Conservation (phyloP, 1,284 basidiomycete species). For the Apiotrichum montevideense region DNA sequence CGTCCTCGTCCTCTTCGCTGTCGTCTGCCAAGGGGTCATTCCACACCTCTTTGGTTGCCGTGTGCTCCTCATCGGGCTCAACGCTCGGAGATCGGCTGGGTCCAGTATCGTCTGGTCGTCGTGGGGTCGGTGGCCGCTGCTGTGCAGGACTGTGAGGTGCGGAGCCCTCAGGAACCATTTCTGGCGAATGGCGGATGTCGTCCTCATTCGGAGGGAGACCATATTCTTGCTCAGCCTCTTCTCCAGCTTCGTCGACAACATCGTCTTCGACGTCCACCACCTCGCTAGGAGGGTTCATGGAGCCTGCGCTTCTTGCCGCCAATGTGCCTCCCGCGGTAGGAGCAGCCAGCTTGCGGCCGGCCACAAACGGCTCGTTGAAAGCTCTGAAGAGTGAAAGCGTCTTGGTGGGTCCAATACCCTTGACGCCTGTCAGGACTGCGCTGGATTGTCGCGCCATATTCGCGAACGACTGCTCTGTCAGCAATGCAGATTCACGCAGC, state of each 20-base stretch:
- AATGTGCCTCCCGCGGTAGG: too few relatives aligned
- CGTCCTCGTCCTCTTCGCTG: constrained; percentile 6
- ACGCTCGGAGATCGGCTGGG: constrained; percentile 11
- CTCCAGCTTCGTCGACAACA: too few relatives aligned
- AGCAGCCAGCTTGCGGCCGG: constrained; percentile 13
- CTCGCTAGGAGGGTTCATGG: too few relatives aligned
- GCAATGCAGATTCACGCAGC: background rate
- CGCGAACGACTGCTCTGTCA: constrained; percentile 60
- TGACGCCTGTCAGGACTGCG: constrained; percentile 71
- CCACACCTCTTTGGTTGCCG: constrained; percentile 8
- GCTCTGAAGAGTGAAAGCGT: constrained; percentile 59
- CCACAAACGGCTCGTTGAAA: constrained; percentile 50
- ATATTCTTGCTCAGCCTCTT: too few relatives aligned
- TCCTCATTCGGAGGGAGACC: too few relatives aligned
- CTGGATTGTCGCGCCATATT: constrained; percentile 66
- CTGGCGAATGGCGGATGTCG: too few relatives aligned
- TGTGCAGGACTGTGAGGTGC: too few relatives aligned
- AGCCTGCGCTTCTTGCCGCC: too few relatives aligned
- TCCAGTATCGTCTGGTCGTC: background rate
- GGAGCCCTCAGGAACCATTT: too few relatives aligned
- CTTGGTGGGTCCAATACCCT: constrained; percentile 92
- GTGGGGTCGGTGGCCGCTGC: constrained; percentile 3
- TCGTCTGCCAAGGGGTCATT: constrained; percentile 10
- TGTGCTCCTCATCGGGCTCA: constrained; percentile 8
- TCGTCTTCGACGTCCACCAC: too few relatives aligned